These are phyloP conservation scores for Perkinsus marinus DNA, from an alignment of 169 alveolate species.

Conservation along the genomic window DNA sequence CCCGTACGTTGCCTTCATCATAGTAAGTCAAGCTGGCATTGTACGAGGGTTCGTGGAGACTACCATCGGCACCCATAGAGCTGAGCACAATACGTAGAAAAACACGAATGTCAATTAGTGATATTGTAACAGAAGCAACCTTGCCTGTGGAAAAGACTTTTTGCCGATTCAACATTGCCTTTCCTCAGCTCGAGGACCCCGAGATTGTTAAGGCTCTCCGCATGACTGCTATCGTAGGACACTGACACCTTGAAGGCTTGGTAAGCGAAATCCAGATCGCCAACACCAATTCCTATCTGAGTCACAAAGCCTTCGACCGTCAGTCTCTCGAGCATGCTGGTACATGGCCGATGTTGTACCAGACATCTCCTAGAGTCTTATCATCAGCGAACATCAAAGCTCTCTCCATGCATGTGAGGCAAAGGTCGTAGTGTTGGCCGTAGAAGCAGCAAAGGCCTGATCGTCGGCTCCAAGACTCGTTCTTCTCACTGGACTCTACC, in stretches of 20 bases:
- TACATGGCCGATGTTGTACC: slow-evolving; percentile 44
- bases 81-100: slow-evolving; percentile 25
- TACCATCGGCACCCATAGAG: slow-evolving; percentile 40
- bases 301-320: slow-evolving; percentile 12
- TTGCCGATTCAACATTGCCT: slow-evolving; percentile 13
- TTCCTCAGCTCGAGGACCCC: slow-evolving; percentile 67
- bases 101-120: background rate
- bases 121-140: slow-evolving; percentile 31
- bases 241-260: slow-evolving; percentile 55
- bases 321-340: background rate
- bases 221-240: slow-evolving; percentile 57
- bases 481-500: slow-evolving; percentile 19
- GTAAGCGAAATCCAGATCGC: slow-evolving; percentile 64
- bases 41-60: slow-evolving; percentile 65
- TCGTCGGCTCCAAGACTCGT: background rate
- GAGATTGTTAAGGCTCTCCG: slow-evolving; percentile 66
- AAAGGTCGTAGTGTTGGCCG: slow-evolving; percentile 66
- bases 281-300: slow-evolving; percentile 63
- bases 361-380: slow-evolving; percentile 55
- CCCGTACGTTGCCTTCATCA: slow-evolving; percentile 61
- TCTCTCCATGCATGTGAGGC: slow-evolving; percentile 66
- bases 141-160: background rate
- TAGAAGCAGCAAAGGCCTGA: slow-evolving; percentile 53
- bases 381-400: slow-evolving; percentile 69
- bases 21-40: slow-evolving; percentile 54